phyloP scores from a whole-genome alignment of 106 monocot genomes.

The Amphibolis antarctica region DNA sequence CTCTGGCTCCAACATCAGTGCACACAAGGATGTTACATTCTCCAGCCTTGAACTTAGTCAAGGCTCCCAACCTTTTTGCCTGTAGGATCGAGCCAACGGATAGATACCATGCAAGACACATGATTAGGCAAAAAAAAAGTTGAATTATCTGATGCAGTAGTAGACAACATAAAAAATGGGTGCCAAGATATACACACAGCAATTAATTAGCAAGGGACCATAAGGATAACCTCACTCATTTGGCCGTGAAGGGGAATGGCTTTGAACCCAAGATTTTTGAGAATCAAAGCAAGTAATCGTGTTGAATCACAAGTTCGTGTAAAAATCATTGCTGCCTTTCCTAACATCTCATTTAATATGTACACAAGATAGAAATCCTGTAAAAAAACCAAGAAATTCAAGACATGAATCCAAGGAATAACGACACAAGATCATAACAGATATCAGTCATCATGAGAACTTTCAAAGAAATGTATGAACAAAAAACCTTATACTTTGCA shows the following conservation, averaged over 20 bases:
- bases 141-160: neutral
- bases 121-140: neutral
- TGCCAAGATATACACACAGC: neutral
- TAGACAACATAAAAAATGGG: neutral
- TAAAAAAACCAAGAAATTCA: neutral
- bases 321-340: constrained; percentile 83
- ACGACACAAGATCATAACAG: neutral
- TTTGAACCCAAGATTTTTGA: constrained; percentile 68
- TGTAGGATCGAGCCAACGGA: constrained; percentile 6
- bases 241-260: constrained; percentile 89
- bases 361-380: constrained; percentile 91
- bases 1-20: constrained; percentile 89
- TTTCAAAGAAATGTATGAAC: neutral
- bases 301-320: constrained; percentile 84
- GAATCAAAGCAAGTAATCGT: constrained; percentile 49
- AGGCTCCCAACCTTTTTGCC: constrained; percentile 78
- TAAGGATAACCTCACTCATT: constrained; percentile 64
- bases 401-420: too few species aligned
- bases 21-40: constrained; percentile 73
- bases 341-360: constrained; percentile 62
- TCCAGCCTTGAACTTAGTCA: constrained; percentile 81
- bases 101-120: neutral
- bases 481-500: constrained; percentile 74
- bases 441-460: neutral
- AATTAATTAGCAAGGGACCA: neutral